Percentiles rank a stretch among this genome's conserved stretches.
Conservation (phyloP, 1,284 basidiomycete species). For the Cerrena zonata region DNA sequence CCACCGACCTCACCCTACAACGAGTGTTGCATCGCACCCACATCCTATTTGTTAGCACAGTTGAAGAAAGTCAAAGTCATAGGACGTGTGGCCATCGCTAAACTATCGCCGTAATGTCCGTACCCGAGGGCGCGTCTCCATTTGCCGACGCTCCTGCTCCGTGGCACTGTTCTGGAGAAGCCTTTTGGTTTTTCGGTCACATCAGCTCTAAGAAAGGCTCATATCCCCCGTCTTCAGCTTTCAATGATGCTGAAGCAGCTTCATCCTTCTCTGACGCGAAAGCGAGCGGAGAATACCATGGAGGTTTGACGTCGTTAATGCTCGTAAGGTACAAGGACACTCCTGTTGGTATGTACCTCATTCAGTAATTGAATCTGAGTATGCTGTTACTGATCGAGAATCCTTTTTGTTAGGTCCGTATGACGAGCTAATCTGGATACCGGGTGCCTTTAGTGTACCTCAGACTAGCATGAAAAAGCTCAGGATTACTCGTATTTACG, state of each 20-base stretch:
- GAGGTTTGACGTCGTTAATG: constrained; percentile 9
- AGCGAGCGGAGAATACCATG: constrained; percentile 7
- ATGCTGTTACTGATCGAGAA: background rate
- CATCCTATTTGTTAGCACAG: background rate
- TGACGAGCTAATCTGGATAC: constrained; percentile 12
- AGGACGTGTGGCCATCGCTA: background rate
- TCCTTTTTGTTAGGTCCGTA: constrained; percentile 12
- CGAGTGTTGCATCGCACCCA: no score
- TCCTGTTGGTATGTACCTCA: constrained; percentile 9
- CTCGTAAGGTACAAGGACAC: constrained; percentile 9
- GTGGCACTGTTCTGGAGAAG: constrained; percentile 11
- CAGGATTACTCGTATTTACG: constrained; percentile 13
- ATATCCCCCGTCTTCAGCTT: background rate
- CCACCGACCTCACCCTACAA: no score
- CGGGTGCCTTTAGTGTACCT: constrained; percentile 9
- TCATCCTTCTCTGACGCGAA: constrained; percentile 8
- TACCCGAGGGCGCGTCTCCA: background rate
- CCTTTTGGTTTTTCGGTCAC: constrained; percentile 9
- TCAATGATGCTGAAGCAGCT: constrained; percentile 6
- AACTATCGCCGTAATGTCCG: background rate
- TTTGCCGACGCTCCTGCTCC: constrained; percentile 9
- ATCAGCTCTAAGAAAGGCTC: background rate
- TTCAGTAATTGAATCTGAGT: background rate
- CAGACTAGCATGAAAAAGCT: background rate
- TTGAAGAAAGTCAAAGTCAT: background rate